phyloP scores from a whole-genome alignment of 192 early-diverging fungal genomes.

The Rhizophagus clarus region DNA sequence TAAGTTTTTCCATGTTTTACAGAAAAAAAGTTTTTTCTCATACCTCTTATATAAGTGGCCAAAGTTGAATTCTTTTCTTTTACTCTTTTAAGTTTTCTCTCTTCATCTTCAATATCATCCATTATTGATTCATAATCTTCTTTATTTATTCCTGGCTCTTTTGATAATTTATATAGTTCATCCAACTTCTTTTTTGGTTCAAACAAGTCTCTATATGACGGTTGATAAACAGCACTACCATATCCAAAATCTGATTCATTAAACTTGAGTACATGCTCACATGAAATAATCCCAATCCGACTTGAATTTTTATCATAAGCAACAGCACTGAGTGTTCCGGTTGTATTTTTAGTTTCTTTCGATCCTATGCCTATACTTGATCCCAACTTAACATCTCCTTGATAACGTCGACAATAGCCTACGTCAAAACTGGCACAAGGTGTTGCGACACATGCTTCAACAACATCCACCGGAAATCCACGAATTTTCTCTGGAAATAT shows the following conservation, averaged over 20 bases:
- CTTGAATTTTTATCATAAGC: too few relatives aligned
- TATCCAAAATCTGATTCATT: not conserved
- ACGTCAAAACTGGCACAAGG: not conserved
- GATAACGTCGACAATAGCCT: not conserved
- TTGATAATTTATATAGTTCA: not conserved
- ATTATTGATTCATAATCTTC: not conserved
- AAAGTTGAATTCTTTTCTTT: not conserved
- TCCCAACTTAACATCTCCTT: not conserved
- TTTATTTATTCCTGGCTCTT: not conserved
- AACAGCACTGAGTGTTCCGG: not conserved
- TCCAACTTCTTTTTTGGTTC: too few relatives aligned
- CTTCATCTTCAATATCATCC: not conserved
- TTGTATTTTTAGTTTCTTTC: not conserved
- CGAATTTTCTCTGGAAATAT: not conserved
- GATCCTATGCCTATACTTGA: constrained; percentile 3
- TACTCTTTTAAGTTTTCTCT: too few relatives aligned
- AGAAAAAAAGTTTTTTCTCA: not conserved
- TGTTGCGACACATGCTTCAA: not conserved
- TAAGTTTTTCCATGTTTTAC: not conserved
- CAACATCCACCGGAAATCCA: constrained; percentile 8
- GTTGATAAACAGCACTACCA: not conserved
- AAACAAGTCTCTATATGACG: too few relatives aligned
- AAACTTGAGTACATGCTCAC: too few relatives aligned
- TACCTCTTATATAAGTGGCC: not conserved
- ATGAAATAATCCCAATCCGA: too few relatives aligned